phyloP scores from a whole-genome alignment of 2,329 filamentous ascomycete species.

The Pyrenochaeta sp. region DNA sequence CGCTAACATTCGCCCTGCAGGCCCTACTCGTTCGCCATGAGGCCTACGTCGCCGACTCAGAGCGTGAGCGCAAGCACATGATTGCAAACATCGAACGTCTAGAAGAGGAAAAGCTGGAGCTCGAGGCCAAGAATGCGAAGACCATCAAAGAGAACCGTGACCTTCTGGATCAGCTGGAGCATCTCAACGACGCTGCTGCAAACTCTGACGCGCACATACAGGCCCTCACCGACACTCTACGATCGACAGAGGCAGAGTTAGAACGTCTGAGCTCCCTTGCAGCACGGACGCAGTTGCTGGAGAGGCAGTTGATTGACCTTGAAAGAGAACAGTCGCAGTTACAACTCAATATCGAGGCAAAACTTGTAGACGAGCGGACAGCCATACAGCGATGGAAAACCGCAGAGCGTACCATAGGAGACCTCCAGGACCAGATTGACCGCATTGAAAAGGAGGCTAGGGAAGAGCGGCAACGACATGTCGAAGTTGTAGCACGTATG shows the following conservation, averaged over 20 bases:
- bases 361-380: conserved; percentile 77
- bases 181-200: conserved; percentile 78
- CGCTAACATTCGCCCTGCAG: conserved; percentile 78
- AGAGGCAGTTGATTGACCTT: conserved; percentile 78
- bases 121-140: conserved; percentile 79
- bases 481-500: conserved; percentile 82
- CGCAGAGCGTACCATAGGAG: conserved; percentile 79
- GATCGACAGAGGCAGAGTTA: conserved; percentile 79
- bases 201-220: conserved; percentile 84
- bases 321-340: conserved; percentile 83
- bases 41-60: conserved; percentile 90
- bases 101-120: conserved; percentile 71
- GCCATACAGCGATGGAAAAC: conserved; percentile 85
- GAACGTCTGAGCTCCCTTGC: conserved; percentile 78
- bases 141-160: conserved; percentile 84
- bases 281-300: conserved; percentile 77
- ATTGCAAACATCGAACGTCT: conserved; percentile 76
- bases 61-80: conserved; percentile 81
- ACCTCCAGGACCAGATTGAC: conserved; percentile 88
- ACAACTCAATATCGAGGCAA: conserved; percentile 71
- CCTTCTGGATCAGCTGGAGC: conserved; percentile 84
- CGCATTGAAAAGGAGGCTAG: conserved; percentile 84
- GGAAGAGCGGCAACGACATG: conserved; percentile 82
- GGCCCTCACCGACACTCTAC: conserved; percentile 77
- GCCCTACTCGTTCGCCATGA: conserved; percentile 91